Conservation (phyloP, 169 alveolate species). For the Perkinsus marinus region DNA sequence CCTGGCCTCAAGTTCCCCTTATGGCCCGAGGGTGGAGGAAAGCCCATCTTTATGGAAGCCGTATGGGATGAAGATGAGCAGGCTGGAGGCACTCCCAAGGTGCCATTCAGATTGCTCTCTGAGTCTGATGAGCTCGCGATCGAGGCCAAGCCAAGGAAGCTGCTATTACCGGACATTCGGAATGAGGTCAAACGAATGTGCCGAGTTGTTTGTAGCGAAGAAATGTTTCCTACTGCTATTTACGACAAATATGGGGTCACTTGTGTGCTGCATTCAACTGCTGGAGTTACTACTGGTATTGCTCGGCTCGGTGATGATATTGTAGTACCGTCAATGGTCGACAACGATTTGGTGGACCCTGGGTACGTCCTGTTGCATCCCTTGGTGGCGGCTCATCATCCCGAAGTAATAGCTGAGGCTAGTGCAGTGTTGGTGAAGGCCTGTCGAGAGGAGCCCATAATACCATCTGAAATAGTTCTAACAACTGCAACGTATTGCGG, state of each 20-base stretch:
- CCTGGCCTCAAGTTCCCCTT: not conserved
- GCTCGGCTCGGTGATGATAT: not conserved
- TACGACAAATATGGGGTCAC: not conserved
- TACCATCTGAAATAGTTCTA: not conserved
- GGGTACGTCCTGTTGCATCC: not conserved
- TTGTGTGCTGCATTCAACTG: not conserved
- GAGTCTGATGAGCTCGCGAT: not conserved
- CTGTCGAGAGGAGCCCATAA: not conserved
- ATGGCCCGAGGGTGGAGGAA: not conserved
- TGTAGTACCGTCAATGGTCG: not conserved
- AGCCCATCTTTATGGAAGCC: not conserved
- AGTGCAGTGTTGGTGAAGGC: not conserved
- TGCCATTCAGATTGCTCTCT: not conserved
- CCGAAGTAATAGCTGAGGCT: not conserved
- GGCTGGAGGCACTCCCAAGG: not conserved
- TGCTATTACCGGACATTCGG: not conserved
- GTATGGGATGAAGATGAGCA: not conserved
- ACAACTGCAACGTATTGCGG: not conserved
- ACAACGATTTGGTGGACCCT: not conserved
- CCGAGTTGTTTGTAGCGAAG: not conserved
- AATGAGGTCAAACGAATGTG: not conserved
- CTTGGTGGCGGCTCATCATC: not conserved
- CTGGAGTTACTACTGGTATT: not conserved
- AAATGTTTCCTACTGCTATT: not conserved
- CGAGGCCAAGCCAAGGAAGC: not conserved